phyloP scores from a whole-genome alignment of 176 grass and related monocot genomes.

The Calamus simplicifolius region DNA sequence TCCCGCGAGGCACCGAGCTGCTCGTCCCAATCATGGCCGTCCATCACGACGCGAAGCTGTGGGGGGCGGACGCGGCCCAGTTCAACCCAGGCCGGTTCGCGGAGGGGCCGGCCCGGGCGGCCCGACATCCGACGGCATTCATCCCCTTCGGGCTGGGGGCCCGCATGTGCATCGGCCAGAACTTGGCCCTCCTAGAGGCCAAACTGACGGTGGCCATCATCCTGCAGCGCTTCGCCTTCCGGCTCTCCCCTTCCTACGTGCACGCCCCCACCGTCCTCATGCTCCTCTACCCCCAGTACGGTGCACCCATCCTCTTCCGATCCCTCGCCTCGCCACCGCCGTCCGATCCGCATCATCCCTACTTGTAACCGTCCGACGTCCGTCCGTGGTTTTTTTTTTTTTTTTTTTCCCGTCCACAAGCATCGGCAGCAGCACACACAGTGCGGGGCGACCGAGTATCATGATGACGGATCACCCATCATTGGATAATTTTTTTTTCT shows the following conservation, averaged over 20 bases:
- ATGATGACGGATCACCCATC: no score
- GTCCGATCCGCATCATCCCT: conserved; percentile 13
- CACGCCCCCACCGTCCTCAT: conserved; percentile 94
- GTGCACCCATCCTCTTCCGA: conserved; percentile 76
- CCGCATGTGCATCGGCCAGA: conserved; percentile 98
- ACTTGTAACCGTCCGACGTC: no score
- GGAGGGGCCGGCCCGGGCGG: conserved; percentile 46
- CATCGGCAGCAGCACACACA: no score
- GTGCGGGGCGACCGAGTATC: no score
- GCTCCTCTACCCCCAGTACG: conserved; percentile 96
- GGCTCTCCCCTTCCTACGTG: conserved; percentile 75
- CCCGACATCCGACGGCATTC: conserved; percentile 70
- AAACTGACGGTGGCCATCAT: conserved; percentile 82
- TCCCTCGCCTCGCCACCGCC: conserved; percentile 15
- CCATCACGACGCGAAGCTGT: conserved; percentile 77
- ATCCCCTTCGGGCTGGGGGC: conserved; percentile 89
- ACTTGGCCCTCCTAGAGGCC: conserved; percentile 81
- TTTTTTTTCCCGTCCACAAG: no score
- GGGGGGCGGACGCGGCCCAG: conserved; percentile 71
- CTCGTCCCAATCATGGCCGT: conserved; percentile 96
- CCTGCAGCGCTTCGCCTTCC: conserved; percentile 78
- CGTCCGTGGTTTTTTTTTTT: no score
- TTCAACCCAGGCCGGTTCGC: conserved; percentile 87
- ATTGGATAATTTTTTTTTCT: no score
- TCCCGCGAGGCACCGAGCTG: conserved; percentile 80